A percentile compares a stretch with the other conserved stretches of the same genome.
Conservation (phyloP, 2,329 filamentous ascomycete genomes). For the Alternaria triticina region DNA sequence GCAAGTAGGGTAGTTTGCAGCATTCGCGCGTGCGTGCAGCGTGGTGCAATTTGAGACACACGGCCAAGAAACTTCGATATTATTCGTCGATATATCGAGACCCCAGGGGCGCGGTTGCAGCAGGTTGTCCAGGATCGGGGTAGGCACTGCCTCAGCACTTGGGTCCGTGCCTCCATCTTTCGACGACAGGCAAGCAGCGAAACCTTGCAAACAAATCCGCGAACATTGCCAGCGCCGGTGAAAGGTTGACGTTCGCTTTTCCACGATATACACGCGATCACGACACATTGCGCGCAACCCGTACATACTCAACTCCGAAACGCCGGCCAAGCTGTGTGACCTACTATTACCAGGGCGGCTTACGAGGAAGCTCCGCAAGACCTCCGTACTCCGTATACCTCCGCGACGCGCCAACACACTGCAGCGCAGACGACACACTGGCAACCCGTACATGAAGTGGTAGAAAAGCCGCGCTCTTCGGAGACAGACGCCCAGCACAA, state of each 20-base stretch:
- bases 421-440: background rate
- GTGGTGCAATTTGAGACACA: background rate
- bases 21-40: background rate
- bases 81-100: slow-evolving; percentile 7
- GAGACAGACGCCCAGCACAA: slow-evolving; percentile 23
- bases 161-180: slow-evolving; percentile 16
- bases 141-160: slow-evolving; percentile 16
- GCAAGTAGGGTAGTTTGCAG: background rate
- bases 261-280: slow-evolving; percentile 1
- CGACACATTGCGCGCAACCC: slow-evolving; percentile 1
- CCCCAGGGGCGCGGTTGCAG: slow-evolving; percentile 16
- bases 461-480: slow-evolving; percentile 28
- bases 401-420: slow-evolving; percentile 8
- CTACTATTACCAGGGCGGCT: background rate
- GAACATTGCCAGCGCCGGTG: background rate
- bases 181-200: slow-evolving; percentile 9
- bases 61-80: background rate
- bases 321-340: slow-evolving; percentile 9
- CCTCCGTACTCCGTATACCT: slow-evolving; percentile 13
- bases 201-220: slow-evolving; percentile 8
- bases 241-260: background rate
- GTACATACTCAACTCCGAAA: slow-evolving; percentile 4
- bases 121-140: slow-evolving; percentile 7
- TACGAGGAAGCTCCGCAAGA: slow-evolving; percentile 25
- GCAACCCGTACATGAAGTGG: slow-evolving; percentile 32